Evolutionary conservation across 768 basidiomycete species (phyloP).

Genomic region (Lentinula sp.): DNA sequence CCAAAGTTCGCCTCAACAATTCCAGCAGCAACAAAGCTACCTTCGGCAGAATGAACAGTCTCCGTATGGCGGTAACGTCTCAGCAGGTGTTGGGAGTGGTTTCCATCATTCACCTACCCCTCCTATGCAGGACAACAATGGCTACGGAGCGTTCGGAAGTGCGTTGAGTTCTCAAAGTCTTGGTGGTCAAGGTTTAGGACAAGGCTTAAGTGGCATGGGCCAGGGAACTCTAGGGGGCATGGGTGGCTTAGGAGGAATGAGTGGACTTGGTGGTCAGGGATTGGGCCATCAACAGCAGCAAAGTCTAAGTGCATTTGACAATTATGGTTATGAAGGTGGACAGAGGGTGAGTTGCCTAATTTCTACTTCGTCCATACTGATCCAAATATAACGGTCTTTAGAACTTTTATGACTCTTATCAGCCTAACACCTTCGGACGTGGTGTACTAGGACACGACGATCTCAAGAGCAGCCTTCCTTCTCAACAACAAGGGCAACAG

Average conservation of each 20-base stretch:
- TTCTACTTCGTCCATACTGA: constrained; percentile 1
- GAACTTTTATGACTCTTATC: constrained; percentile 80
- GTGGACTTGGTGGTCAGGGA: constrained; percentile 13
- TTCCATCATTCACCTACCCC: constrained; percentile 81
- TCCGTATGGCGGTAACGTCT: not conserved
- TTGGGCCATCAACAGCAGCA: constrained; percentile 59
- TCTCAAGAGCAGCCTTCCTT: constrained; percentile 59
- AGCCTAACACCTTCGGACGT: constrained; percentile 59
- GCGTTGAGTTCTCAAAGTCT: constrained; percentile 24
- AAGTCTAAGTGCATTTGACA: constrained; percentile 53
- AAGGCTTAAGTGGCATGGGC: not conserved
- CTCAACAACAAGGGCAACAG: constrained; percentile 47
- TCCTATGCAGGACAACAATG: constrained; percentile 57
- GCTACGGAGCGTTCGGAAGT: constrained; percentile 64
- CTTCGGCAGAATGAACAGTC: constrained; percentile 49
- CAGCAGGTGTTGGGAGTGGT: constrained; percentile 30
- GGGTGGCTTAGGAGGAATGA: constrained; percentile 7
- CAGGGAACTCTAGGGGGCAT: not conserved
- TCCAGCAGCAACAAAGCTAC: constrained; percentile 35
- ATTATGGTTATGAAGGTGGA: constrained; percentile 65
- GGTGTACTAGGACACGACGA: constrained; percentile 70
- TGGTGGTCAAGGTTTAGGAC: not conserved
- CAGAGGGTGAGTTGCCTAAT: constrained; percentile 46
- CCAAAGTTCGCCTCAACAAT: constrained; percentile 33
- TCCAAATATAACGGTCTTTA: constrained; percentile 23